Base-by-base conservation (phyloP, 495 filamentous ascomycete species). In the Penicillium simplicissimum region DNA sequence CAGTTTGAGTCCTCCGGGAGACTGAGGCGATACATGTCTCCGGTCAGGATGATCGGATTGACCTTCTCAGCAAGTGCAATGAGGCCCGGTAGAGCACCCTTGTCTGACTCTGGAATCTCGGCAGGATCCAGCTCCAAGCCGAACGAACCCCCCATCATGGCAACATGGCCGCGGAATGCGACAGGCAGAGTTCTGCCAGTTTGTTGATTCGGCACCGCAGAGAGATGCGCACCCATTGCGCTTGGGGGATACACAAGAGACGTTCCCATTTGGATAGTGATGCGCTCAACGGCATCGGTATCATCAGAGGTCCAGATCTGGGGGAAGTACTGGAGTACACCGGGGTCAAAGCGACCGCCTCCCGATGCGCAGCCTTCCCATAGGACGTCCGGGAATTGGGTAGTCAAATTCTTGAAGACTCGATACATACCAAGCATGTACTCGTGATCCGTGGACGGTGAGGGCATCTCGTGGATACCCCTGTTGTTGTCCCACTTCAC, bases 401-500 rank as follows among this genome's bases (percentile, higher is more conserved):
- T 75, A 0, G 83, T 84, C 17, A 86, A 72, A 11, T 73, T 78
- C 49, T 82, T 74, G 58, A 86, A 80, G 10, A 84, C 80, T 14
- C 74, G 78, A 66, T 86, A 85, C 57, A 85, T 54, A 11, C 82
- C 82, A 0, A 86, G 71, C 70, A 85, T 83, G 69, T 86, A 84
- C 25, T 67, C 70, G 59, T 86, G 78, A 61, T 78, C 69, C 3
- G 69, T 75, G n/a, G 74, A 67, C 0, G 82, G 82, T 0, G 76
- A 80, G 21, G 81, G 63, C 35, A 74, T 72, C 66, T 86, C 82
- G 57, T 84, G 77, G 34, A 83, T 81, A 1, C 78, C 81, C 9
- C 83, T 71, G 64, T 86, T 86, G 68, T 84, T 82, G 38, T 86
- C 83, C 83, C 82, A 86, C 57, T 86, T 86, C 56, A 86, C 74